Conservation (phyloP, 2,329 filamentous ascomycete species). For the Fusarium piperis region DNA sequence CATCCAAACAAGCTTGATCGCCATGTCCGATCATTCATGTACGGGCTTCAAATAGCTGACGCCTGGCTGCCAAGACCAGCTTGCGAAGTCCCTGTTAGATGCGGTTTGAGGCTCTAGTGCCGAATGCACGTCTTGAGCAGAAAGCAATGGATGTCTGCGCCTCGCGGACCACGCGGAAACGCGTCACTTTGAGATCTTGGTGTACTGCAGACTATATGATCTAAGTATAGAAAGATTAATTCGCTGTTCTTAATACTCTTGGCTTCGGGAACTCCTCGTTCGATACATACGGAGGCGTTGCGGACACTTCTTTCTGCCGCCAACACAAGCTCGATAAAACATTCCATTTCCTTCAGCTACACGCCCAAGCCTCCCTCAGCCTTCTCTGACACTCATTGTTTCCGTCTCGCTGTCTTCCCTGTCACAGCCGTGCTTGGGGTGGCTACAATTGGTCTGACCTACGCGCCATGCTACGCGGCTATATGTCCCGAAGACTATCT, state of each 20-base stretch:
- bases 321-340: background rate
- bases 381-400: background rate
- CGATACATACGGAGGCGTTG: background rate
- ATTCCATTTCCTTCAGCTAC: background rate
- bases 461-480: background rate
- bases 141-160: background rate
- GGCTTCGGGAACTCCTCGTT: background rate
- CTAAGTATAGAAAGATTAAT: background rate
- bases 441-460: background rate
- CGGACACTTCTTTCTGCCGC: background rate
- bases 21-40: background rate
- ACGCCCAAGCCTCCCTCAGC: background rate
- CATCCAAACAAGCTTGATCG: background rate
- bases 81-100: background rate
- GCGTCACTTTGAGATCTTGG: background rate
- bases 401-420: background rate
- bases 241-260: too few relatives aligned
- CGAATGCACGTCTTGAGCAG: background rate
- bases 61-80: background rate
- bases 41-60: background rate
- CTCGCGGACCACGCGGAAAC: background rate
- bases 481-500: constrained; percentile 6
- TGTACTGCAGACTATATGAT: background rate
- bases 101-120: background rate
- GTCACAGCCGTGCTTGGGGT: background rate